Evolutionary conservation across 306 rosid genomes (phyloP).

Genomic region (Quercus ilex): DNA sequence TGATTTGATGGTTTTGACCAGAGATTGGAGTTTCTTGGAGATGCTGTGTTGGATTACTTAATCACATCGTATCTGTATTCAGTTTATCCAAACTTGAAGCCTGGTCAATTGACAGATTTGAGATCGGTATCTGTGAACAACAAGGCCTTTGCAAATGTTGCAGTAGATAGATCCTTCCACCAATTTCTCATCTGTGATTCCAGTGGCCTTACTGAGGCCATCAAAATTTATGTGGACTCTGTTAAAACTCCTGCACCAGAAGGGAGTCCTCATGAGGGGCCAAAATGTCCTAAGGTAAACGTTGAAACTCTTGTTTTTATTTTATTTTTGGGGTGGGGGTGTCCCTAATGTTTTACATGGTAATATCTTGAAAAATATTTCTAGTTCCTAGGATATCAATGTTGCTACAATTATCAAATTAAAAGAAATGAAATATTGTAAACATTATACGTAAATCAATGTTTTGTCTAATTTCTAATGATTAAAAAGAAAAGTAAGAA

Average conservation of each 20-base stretch:
- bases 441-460: neutral
- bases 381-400: neutral
- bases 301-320: neutral
- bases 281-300: conserved; percentile 82
- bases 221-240: conserved; percentile 50
- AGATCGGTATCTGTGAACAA: conserved; percentile 80
- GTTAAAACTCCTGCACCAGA: conserved; percentile 26
- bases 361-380: neutral
- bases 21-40: conserved; percentile 98
- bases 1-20: conserved; percentile 36
- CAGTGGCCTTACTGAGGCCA: conserved; percentile 47
- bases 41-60: conserved; percentile 91
- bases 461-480: neutral
- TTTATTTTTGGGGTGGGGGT: neutral
- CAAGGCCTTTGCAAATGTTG: conserved; percentile 81
- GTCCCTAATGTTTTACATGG: too few relatives aligned
- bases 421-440: neutral
- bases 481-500: neutral
- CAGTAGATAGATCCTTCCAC: conserved; percentile 61
- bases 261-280: conserved; percentile 39
- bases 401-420: neutral
- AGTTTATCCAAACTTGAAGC: conserved; percentile 82
- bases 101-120: conserved; percentile 95
- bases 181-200: conserved; percentile 68
- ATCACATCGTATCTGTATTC: conserved; percentile 90